Evolutionary conservation across 257 asterid species (phyloP).

Genomic region (Paulownia fortunei): DNA sequence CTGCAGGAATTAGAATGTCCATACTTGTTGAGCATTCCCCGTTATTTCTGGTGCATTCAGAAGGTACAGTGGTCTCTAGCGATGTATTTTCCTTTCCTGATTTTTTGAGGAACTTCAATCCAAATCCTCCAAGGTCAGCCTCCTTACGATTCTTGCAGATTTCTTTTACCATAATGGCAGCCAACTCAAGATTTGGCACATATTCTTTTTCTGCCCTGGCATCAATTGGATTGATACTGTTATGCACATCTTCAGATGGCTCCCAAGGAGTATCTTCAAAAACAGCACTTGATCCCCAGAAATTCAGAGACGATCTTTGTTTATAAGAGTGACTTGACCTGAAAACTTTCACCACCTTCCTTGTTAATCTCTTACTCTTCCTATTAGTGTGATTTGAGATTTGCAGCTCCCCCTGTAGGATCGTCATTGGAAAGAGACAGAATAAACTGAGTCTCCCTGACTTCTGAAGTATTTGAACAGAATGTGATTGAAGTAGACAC

Average conservation of each 20-base stretch:
- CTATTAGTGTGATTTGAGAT: conserved; percentile 38
- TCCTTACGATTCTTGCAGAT: conserved; percentile 43
- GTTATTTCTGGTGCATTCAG: conserved; percentile 39
- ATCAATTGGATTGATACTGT: conserved; percentile 33
- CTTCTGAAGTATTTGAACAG: conserved; percentile 52
- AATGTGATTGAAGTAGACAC: conserved; percentile 70
- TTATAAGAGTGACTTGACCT: conserved; percentile 50
- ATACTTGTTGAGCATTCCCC: conserved; percentile 75
- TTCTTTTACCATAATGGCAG: conserved; percentile 74
- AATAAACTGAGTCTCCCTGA: conserved; percentile 68
- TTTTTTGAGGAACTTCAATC: conserved; percentile 81
- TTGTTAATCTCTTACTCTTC: conserved; percentile 55
- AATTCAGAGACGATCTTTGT: conserved; percentile 47
- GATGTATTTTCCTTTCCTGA: conserved; percentile 26
- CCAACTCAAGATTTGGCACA: conserved; percentile 72
- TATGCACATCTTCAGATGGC: conserved; percentile 42
- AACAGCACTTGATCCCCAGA: conserved; percentile 49
- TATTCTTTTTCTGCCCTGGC: conserved; percentile 26
- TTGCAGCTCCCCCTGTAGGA: conserved; percentile 39
- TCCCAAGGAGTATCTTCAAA: conserved; percentile 54
- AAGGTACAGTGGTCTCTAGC: conserved; percentile 22
- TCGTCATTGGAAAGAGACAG: conserved; percentile 53
- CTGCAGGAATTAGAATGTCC: conserved; percentile 71
- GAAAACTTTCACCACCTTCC: conserved; percentile 60
- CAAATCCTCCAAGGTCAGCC: conserved; percentile 81